Base-by-base conservation (phyloP, 164 flowering plant genomes). In the Macadamia tetraphylla region DNA sequence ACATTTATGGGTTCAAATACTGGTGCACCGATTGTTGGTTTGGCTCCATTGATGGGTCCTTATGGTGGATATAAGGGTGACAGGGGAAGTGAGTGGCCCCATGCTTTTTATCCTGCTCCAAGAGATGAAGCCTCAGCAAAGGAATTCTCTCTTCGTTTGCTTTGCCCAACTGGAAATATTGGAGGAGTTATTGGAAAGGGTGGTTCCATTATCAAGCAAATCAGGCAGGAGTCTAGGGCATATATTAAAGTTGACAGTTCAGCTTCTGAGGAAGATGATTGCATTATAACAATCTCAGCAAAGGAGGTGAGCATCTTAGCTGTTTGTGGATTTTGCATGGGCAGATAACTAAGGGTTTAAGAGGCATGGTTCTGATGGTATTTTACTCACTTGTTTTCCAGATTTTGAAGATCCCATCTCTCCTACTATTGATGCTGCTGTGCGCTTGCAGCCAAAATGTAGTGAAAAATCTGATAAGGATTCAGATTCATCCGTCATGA, bases 151-250 rank as follows among this genome's bases (percentile, higher is more conserved):
- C 84, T 93, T 67, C 88, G 92, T 59, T 58, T 93, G 78, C 81
- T 91, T 55, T 93, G 97, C 49, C 88, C 94, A 17, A 83, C 82
- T 79, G 85, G 77, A 17, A 88, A 89, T 72, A 85, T 93, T 78
- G 97, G 96, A 66, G 88, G 89, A 73, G 96, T 91, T 56, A 93
- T 93, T 73, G 98, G 98, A 18, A 93, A 88, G 69, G 92, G 92
- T 77, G 98, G 98, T 71, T 72, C 74, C 7, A 84, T 89, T 66
- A 91, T 93, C 57, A 93, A 93, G 77, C 94, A 93, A 80, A 89
- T 91, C 53, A 88, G 96, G 62, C 96, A 93, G 74, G 97, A 93
- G 31, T 85, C 98, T 56, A 82, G 89, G 30, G 97, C 98, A 67
- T 66, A 52, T 46, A 86, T 93, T 42, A 91, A 91, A 75, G 96